Base-by-base conservation (phyloP, 1,284 basidiomycete species). In the Schizopora paradoxa region DNA sequence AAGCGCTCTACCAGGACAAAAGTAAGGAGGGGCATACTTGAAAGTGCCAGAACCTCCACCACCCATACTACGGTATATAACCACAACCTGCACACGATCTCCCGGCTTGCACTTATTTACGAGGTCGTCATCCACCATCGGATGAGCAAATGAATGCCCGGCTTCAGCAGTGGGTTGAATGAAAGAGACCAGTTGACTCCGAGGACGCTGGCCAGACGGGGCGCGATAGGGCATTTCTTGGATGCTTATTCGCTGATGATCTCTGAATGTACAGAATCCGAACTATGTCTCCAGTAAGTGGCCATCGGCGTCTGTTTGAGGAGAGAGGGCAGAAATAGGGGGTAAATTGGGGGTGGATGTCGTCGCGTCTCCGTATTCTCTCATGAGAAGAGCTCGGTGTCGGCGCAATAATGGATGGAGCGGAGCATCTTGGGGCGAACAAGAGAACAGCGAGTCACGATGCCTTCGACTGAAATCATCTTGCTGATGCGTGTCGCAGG, bases 221-320 rank as follows among this genome's bases (percentile, higher is more conserved):
- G 96, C 94, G 11, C 95, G 82, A 67, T 99, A 96, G 1, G 96
- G 96, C 95, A 99, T 99, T 63, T 99, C 96, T 66, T 99, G 96
- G 52, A 99, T 97, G 61, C 86, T 92, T 61, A 99, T 91, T 54
- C 91, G 83, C 67, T 99, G 96, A 67, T 98, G 91, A 67, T 99
- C 96, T 48, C 91, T 78, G 73, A 96, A 99, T 4, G 86, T 81
- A 59, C 89, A 92, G 52, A 87, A 74, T 8, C 96, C 96, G 61
- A 85, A 99, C 69, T 99, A 96, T 60, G 88, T 97, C 59, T 93
- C 79, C 38, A 99, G 72, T 5, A 82, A 71, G 60, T 86, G 82
- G 2, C 91, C 92, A 46, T 93, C 86, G 38, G 93, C 91, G 61
- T 99, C 94, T 36, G 84, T 84, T 62, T 92, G 87, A 0, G 96